Conservation (phyloP, 2,329 filamentous ascomycete species). For the Talaromyces sp. region DNA sequence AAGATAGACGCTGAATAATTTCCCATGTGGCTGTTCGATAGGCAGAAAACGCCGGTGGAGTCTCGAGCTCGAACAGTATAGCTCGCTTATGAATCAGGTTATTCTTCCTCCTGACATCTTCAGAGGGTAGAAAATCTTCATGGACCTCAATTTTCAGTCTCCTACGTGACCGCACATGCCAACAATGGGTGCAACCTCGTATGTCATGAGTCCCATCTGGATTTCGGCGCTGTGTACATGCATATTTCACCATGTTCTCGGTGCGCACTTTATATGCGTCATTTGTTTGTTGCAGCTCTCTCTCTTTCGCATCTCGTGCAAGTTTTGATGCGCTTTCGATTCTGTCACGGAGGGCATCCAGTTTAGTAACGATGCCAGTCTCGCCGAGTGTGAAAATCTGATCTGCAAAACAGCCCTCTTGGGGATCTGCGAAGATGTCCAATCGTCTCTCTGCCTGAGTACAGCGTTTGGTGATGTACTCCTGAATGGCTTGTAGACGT, state of each 20-base stretch:
- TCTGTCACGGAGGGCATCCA: too few species aligned
- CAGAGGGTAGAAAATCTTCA: constrained; percentile 39
- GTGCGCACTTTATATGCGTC: constrained; percentile 37
- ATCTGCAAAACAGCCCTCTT: constrained; percentile 45
- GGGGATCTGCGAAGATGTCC: constrained; percentile 50
- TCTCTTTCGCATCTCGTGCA: not conserved
- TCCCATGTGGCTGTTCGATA: constrained; percentile 55
- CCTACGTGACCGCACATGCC: constrained; percentile 32
- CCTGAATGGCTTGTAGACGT: constrained; percentile 50
- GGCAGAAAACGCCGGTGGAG: constrained; percentile 43
- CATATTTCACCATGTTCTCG: constrained; percentile 28
- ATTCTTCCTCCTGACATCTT: too few species aligned
- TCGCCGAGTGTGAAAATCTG: constrained; percentile 40
- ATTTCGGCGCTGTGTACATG: constrained; percentile 30
- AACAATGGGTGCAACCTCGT: constrained; percentile 46
- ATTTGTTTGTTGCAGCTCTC: constrained; percentile 30
- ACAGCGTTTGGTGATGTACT: constrained; percentile 45
- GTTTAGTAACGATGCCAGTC: too few species aligned
- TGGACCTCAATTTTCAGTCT: constrained; percentile 46
- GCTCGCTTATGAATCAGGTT: too few species aligned
- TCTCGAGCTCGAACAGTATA: constrained; percentile 47
- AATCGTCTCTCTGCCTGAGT: constrained; percentile 20
- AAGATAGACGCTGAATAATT: too few species aligned
- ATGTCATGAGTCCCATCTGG: constrained; percentile 30
- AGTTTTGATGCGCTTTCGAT: not conserved